Base-by-base conservation (phyloP, 352 stramenopile species). In the Globisporangium rhizosaccharum region DNA sequence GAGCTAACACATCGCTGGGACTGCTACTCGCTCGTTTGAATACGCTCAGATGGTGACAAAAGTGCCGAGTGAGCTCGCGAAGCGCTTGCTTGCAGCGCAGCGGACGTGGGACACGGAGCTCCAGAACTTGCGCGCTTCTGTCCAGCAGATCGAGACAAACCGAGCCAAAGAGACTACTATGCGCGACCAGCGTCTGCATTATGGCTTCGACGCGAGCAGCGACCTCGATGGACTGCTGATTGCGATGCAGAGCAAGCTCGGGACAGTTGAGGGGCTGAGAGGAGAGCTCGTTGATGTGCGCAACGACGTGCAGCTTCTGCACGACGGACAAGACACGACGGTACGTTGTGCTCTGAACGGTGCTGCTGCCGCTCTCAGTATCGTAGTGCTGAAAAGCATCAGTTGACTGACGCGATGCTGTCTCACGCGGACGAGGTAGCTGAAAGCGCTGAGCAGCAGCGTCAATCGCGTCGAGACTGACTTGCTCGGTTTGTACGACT, bases 401-500 rank as follows among this genome's bases (percentile, higher is more conserved):
- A 14, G 3, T 5, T 46, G 41, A 46, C 41, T 36, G 41, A 14
- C 17, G 17, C 12, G 12, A 15, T 46, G 41, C 17, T 8, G 12
- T 46, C 39, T n/a, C 15, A 12, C 17, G 11, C 17, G 17, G 5
- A 48, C n/a, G 44, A 48, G 15, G n/a, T 45, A 87, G 65, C 60
- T 72, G 15, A 67, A 66, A 0, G 68, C 71, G 14, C 65, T 75
- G 30, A 62, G 62, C 14, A 59, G 55, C 4, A 72, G 62, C 1
- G 65, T 87, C 17, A 42, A 49, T 2, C 65, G 63, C 8, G 51
- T 79, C 17, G 69, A 85, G 41, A 42, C 56, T 6, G 71, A 88
- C 50, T 53, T 88, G 41, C 57, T 88, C 5, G 78, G 70, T 1
- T 56, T 88, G 12, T 85, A 88, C 66, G 78, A 88, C 60, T 88